Evolutionary conservation across 73 alveolate genomes (phyloP).

Genomic region (Stentor coeruleus): DNA sequence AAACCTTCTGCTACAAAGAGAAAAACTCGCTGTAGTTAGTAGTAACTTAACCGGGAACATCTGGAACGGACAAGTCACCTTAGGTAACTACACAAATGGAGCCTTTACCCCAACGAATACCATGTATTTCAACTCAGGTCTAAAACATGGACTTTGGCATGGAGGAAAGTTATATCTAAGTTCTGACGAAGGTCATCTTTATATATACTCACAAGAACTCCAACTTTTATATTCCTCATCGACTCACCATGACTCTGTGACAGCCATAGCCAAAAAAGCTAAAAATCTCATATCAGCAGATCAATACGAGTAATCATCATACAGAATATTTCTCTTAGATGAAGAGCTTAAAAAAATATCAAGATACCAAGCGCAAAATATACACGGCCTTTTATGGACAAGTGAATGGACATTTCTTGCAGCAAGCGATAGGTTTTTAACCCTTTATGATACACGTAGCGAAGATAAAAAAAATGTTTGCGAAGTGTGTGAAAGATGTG

Average conservation of each 20-base stretch:
- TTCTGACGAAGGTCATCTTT: neutral
- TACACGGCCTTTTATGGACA: neutral
- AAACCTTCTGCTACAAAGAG: neutral
- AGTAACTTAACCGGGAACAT: neutral
- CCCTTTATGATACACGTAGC: neutral
- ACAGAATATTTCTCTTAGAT: neutral
- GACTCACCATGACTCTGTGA: neutral
- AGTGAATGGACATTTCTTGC: neutral
- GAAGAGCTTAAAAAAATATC: neutral
- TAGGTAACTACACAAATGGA: neutral
- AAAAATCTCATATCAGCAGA: conserved; percentile 1
- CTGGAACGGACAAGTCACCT: neutral
- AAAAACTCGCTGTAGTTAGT: neutral
- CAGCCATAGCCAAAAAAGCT: neutral
- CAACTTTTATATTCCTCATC: neutral
- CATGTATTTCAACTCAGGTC: neutral
- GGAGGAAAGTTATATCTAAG: conserved; percentile 21
- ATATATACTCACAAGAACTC: neutral
- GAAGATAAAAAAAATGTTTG: neutral
- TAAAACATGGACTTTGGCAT: conserved; percentile 8
- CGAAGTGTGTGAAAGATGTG: neutral
- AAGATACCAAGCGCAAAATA: neutral
- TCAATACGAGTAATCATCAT: neutral
- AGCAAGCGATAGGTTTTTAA: neutral
- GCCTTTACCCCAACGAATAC: neutral